These are phyloP conservation scores for Verticillium klebahnii DNA, from an alignment of 2,329 filamentous ascomycete species.

Conservation along the genomic window DNA sequence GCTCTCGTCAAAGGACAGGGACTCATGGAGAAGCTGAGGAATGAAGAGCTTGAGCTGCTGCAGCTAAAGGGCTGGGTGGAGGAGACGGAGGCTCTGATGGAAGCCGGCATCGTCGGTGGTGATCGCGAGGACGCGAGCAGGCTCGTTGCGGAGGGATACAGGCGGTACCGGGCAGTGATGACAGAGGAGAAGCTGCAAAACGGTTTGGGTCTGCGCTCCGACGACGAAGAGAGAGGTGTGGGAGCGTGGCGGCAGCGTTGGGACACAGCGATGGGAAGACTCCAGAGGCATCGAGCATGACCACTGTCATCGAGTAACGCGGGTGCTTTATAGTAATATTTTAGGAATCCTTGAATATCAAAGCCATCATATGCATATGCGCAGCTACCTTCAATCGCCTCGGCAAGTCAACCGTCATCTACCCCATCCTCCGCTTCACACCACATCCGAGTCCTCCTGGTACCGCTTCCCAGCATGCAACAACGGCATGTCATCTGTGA, in stretches of 20 bases:
- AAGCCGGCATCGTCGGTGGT: conserved; percentile 35
- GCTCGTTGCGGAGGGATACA: conserved; percentile 36
- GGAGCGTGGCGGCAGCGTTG: neutral
- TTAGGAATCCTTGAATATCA: neutral
- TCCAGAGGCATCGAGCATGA: neutral
- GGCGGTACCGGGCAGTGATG: conserved; percentile 38
- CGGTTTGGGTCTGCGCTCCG: neutral
- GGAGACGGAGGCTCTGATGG: conserved; percentile 42
- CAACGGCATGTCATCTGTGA: conserved; percentile 36
- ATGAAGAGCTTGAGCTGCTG: conserved; percentile 40
- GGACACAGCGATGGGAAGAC: neutral
- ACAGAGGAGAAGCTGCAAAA: conserved; percentile 35
- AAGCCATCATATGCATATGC: neutral
- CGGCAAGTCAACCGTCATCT: too few species aligned
- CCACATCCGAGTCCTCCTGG: neutral
- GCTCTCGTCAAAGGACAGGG: conserved; percentile 50
- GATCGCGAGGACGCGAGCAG: conserved; percentile 36
- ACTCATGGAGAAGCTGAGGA: conserved; percentile 39
- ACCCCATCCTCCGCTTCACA: neutral
- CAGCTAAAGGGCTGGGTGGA: conserved; percentile 50
- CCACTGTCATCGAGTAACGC: too few species aligned
- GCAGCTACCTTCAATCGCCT: too few species aligned
- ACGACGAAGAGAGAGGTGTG: neutral
- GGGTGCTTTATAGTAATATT: too few species aligned
- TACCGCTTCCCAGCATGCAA: conserved; percentile 1